These are phyloP conservation scores for Globisporangium radiosum DNA, from an alignment of 352 stramenopile species.

Conservation along the genomic window DNA sequence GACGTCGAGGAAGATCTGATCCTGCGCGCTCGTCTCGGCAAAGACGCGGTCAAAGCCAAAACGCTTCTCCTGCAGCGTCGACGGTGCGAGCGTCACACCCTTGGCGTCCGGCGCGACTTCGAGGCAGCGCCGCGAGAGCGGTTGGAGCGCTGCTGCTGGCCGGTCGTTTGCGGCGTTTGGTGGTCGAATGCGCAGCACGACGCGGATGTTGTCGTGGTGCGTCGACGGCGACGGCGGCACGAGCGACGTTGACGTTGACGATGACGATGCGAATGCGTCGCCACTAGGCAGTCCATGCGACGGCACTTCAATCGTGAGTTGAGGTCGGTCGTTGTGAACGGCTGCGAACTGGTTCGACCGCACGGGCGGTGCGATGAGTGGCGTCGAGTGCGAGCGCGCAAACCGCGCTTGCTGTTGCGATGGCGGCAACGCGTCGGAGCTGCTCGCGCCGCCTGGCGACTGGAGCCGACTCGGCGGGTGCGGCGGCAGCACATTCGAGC, in stretches of 20 bases:
- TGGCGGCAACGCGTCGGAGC: slow-evolving; percentile 1
- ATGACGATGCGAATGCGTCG: background rate
- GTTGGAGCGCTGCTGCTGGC: slow-evolving; percentile 10
- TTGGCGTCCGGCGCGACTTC: slow-evolving; percentile 51
- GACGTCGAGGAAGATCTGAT: slow-evolving; percentile 74
- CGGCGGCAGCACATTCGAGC: background rate
- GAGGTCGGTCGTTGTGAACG: slow-evolving; percentile 7
- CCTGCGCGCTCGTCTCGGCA: slow-evolving; percentile 52
- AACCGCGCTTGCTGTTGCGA: slow-evolving; percentile 6
- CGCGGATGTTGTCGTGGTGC: slow-evolving; percentile 58
- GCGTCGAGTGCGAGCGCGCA: slow-evolving; percentile 17
- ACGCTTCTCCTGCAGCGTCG: slow-evolving; percentile 62
- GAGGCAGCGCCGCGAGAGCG: slow-evolving; percentile 30
- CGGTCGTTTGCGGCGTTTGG: slow-evolving; percentile 3
- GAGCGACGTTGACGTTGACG: slow-evolving; percentile 11
- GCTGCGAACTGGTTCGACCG: slow-evolving; percentile 6
- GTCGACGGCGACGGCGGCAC: slow-evolving; percentile 7
- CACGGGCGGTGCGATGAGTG: background rate
- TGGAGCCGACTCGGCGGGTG: slow-evolving; percentile 6
- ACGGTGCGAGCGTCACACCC: slow-evolving; percentile 52
- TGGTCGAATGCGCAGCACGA: slow-evolving; percentile 60
- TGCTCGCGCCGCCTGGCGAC: background rate
- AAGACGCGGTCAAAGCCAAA: slow-evolving; percentile 87
- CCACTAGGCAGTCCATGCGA: slow-evolving; percentile 2
- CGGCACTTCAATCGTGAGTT: slow-evolving; percentile 15